Conservation (phyloP, 148 eudicot species). For the Heliosperma pusillum region DNA sequence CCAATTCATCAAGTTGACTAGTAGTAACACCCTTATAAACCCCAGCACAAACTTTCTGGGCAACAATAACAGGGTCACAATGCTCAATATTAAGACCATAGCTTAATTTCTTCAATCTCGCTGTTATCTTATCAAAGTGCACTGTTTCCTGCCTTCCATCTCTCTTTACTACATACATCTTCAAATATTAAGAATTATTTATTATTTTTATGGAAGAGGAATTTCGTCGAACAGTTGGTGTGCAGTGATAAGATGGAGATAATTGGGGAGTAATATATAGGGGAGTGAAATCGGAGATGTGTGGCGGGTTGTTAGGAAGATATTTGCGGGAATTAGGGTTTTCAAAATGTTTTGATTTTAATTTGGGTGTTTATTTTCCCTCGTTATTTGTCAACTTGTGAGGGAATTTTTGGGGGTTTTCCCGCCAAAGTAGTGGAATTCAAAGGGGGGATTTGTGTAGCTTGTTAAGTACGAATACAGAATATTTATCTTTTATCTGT, state of each 20-base stretch:
- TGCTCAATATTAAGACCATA: constrained; percentile 78
- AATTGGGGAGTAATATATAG: background rate
- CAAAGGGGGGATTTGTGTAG: background rate
- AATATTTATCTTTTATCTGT: background rate
- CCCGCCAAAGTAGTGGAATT: constrained; percentile 22
- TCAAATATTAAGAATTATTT: too few relatives aligned
- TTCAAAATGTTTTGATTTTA: background rate
- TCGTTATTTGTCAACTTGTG: constrained; percentile 17
- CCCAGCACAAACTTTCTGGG: constrained; percentile 88
- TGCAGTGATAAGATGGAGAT: background rate
- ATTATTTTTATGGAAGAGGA: constrained; percentile 9
- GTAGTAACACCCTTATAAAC: constrained; percentile 88
- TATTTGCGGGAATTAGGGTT: constrained; percentile 31
- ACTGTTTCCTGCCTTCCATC: constrained; percentile 82
- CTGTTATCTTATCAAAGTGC: constrained; percentile 83
- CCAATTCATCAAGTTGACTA: constrained; percentile 85
- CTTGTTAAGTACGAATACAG: constrained; percentile 20
- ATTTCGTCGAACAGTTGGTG: constrained; percentile 32
- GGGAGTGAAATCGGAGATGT: background rate
- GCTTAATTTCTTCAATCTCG: constrained; percentile 79
- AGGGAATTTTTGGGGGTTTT: constrained; percentile 20
- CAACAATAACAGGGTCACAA: constrained; percentile 74
- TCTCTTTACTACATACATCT: constrained; percentile 87
- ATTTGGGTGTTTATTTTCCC: background rate
- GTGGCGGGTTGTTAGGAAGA: constrained; percentile 14